Evolutionary conservation across 208 protist species (phyloP), one percentile per base, ranked within the genome.

Genomic region (Trypanosoma vivax): DNA sequence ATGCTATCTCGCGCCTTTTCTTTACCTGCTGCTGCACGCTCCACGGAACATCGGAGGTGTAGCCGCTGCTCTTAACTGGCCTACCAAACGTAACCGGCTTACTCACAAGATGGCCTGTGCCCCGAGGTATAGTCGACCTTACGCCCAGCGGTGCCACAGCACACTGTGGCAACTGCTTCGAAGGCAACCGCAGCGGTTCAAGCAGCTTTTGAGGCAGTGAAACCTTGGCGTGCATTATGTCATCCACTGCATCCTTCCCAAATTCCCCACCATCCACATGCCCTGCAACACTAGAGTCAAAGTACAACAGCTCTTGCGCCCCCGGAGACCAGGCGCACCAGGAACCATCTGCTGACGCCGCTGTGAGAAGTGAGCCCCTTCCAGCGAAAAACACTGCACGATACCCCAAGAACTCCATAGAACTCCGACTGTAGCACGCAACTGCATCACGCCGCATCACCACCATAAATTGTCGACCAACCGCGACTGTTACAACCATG

Each of bases 171-270:
- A 46, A 14, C n/a, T 62, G 23, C 35, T 65, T 49, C 19, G 11
- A 54, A 34, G 65, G 64, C 13, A 66, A 34, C 19, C 2, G n/a
- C 16, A 71, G 41, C 7, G 58, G 58, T 25, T 51, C 40, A 11
- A 87, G 45, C 67, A 82, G 81, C 13, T 37, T 6, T 0, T 53
- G 27, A 1, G 69, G 79, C 18, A 92, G 58, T 34, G 80, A 65
- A 24, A 24, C 7, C 25, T 43, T 56, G n/a, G 84, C 84, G 55
- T 92, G 84, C 2, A 92, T 60, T n/a, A 84, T 29, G 41, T 76
- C 70, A 40, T 76, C 69, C n/a, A 52, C 67, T 27, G 43, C 46
- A 6, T 40, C 38, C 21, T 16, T 10, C 14, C 27, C 21, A 18
- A 6, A 13, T 46, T 35, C 33, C 48, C 18, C 11, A 19, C 30